phyloP scores from a whole-genome alignment of 305 asterid species.

The Nicotiana rustica region DNA sequence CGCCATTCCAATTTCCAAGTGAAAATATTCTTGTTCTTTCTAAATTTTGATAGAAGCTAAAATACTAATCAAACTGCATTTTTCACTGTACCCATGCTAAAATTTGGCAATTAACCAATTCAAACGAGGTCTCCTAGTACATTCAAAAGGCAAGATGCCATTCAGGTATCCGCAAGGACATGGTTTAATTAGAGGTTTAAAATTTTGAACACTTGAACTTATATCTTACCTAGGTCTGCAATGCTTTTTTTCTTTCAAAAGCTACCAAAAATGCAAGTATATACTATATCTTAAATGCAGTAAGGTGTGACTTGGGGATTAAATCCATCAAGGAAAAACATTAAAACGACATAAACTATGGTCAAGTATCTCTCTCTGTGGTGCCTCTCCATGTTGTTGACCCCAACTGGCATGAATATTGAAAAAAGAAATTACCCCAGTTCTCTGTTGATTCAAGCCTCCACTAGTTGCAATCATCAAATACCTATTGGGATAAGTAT shows the following conservation, averaged over 20 bases:
- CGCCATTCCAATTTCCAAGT: not conserved
- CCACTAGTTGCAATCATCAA: conserved; percentile 83
- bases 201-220: not conserved
- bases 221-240: not conserved
- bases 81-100: not conserved
- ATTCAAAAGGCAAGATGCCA: not conserved
- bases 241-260: not conserved
- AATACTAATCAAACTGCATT: not conserved
- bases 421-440: conserved; percentile 57
- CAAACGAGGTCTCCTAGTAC: not conserved
- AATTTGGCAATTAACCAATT: not conserved
- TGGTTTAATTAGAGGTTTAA: not conserved
- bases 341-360: not conserved
- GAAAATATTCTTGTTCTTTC: not conserved
- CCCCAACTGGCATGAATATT: not conserved
- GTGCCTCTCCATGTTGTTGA: not conserved
- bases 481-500: conserved; percentile 53
- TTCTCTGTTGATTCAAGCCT: conserved; percentile 87
- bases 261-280: conserved; percentile 2
- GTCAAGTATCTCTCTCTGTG: not conserved
- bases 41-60: not conserved
- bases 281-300: not conserved
- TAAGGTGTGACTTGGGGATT: not conserved
- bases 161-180: not conserved
- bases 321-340: conserved; percentile 1